Percentiles rank a stretch among this genome's conserved stretches.
phyloP scores from a whole-genome alignment of 176 grass and related monocot genomes.

The Chrysopogon serrulatus region DNA sequence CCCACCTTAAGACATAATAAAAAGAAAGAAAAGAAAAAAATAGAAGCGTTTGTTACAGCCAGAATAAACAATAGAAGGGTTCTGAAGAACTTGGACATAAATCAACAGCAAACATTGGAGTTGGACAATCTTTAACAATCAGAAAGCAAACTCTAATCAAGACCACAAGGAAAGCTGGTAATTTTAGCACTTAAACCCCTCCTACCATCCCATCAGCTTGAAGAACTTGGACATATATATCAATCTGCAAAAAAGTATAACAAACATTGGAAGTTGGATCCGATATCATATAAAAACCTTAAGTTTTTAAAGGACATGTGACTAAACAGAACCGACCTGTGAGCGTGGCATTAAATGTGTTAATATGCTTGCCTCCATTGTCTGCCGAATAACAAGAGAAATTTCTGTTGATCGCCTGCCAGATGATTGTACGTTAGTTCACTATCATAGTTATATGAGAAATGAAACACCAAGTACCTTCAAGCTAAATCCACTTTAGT shows the following conservation, averaged over 20 bases:
- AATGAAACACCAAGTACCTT: neutral
- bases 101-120: constrained; percentile 19
- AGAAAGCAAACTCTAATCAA: no score
- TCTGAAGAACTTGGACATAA: neutral
- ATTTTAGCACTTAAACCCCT: no score
- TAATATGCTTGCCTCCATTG: constrained; percentile 92
- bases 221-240: constrained; percentile 99
- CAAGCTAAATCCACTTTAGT: neutral
- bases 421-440: constrained; percentile 1
- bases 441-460: neutral
- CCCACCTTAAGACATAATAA: neutral
- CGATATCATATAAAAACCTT: neutral
- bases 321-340: constrained; percentile 43
- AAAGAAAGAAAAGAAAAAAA: neutral
- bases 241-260: constrained; percentile 54
- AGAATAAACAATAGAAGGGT: neutral
- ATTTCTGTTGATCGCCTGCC: constrained; percentile 94
- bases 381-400: constrained; percentile 95
- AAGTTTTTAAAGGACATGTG: neutral
- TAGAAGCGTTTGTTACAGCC: neutral
- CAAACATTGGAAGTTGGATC: neutral
- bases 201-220: constrained; percentile 98
- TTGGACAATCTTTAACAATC: neutral
- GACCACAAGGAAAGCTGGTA: no score
- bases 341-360: constrained; percentile 86